Conservation (phyloP, 805 yeast species). For the Lipomyces kockii region DNA sequence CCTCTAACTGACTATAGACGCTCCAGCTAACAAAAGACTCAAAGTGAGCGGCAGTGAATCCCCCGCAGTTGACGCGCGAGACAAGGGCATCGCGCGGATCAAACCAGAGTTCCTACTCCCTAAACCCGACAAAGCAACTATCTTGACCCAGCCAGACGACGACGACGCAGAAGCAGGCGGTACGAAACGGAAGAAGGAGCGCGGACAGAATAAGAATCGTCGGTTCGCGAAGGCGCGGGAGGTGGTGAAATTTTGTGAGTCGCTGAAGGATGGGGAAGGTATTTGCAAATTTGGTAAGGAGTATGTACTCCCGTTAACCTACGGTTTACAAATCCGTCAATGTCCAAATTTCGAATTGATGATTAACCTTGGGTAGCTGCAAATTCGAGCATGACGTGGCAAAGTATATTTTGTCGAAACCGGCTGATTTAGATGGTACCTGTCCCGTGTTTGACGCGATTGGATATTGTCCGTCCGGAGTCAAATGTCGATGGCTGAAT, state of each 20-base stretch:
- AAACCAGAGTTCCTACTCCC: slow-evolving; percentile 61
- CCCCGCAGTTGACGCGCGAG: slow-evolving; percentile 22
- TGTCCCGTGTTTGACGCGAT: slow-evolving; percentile 85
- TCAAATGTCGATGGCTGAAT: slow-evolving; percentile 88
- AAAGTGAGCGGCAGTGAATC: slow-evolving; percentile 5
- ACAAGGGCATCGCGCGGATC: slow-evolving; percentile 74
- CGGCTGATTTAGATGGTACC: slow-evolving; percentile 68
- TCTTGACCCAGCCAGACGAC: slow-evolving; percentile 52
- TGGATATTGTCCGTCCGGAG: slow-evolving; percentile 91
- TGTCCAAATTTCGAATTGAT: background rate
- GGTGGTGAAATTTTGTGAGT: slow-evolving; percentile 64
- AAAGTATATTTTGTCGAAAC: slow-evolving; percentile 66
- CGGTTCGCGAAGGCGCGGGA: slow-evolving; percentile 74
- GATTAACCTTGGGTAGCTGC: slow-evolving; percentile 51
- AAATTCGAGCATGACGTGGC: slow-evolving; percentile 75
- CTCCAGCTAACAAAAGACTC: background rate
- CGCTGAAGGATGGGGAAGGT: slow-evolving; percentile 49
- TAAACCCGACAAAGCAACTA: slow-evolving; percentile 38
- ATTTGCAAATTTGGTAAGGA: slow-evolving; percentile 32
- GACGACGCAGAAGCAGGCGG: slow-evolving; percentile 51
- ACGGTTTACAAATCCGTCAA: too few species aligned
- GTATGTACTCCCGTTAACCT: slow-evolving; percentile 7
- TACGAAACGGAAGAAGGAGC: slow-evolving; percentile 53
- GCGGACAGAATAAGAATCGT: slow-evolving; percentile 86
- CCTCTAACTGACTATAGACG: background rate